A percentile compares a stretch with the other conserved stretches of the same genome.
Evolutionary conservation across 192 early-diverging fungal genomes (phyloP).

Genomic region (Mortierella hygrophila): DNA sequence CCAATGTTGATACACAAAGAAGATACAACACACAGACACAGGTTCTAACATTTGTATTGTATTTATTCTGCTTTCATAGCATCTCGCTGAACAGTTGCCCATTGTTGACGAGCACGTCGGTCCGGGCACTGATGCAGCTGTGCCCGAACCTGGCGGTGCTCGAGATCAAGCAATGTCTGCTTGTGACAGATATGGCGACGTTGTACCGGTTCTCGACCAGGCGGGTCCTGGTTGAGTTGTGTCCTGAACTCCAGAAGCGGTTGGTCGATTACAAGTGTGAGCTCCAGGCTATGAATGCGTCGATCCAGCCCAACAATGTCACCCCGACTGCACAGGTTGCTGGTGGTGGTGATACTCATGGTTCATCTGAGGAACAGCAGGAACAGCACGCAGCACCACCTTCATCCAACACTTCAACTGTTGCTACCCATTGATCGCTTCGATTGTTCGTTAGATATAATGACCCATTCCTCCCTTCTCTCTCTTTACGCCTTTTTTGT

Average conservation of each 20-base stretch:
- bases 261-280: conserved; percentile 57
- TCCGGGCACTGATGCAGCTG: conserved; percentile 59
- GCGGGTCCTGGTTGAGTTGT: conserved; percentile 60
- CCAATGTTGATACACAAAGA: neutral
- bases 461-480: neutral
- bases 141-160: conserved; percentile 64
- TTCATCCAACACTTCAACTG: neutral
- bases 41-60: neutral
- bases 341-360: neutral
- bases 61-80: conserved; percentile 3
- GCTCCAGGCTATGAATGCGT: conserved; percentile 56
- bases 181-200: conserved; percentile 62
- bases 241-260: conserved; percentile 59
- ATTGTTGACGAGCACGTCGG: conserved; percentile 56
- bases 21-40: neutral
- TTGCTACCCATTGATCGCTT: neutral
- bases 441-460: neutral
- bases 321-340: conserved; percentile 1
- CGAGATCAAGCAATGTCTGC: conserved; percentile 65
- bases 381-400: neutral
- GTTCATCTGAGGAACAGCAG: neutral
- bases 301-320: conserved; percentile 54
- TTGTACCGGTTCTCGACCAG: conserved; percentile 60
- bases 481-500: neutral
- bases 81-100: conserved; percentile 64